Evolutionary conservation across 176 grass and related monocot species (phyloP), one percentile per base, ranked within the genome.

Genomic region (Oryza meyeriana): DNA sequence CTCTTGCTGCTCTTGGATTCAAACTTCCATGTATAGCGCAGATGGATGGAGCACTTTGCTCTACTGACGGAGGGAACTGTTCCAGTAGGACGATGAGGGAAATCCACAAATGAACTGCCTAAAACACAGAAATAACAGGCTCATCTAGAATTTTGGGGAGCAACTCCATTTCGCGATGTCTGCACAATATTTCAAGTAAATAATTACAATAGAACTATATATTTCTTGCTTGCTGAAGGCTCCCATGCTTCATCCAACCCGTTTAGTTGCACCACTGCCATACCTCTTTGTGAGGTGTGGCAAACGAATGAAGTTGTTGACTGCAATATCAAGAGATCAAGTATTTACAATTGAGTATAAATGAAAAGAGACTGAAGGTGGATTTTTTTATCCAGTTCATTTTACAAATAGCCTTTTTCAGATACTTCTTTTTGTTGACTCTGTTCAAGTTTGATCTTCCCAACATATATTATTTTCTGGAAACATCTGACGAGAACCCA

Each of bases 211-310:
- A 40, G 28, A 31, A 61, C 20, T 30, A 28, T 17, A n/a, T 11
- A 34, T 55, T 64, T 67, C 22, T 28, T 76, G 44, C 13, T 28
- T 76, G 44, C 12, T 25, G 39, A 82, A 31, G 64, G 4, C 31
- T 58, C 32, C 68, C 10, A 30, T 47, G 3, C 44, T 47, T 47
- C 44, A 47, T 47, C 0, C 32, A 30, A 73, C 16, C 30, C 27
- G 4, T 74, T 20, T 81, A 13, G 34, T 58, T 28, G 40, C 70
- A 74, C 81, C 39, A 83, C 40, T 32, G 41, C 81, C 81, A 7
- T 66, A 83, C 81, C 74, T 83, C 17, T 20, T 74, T 31, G 39
- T 10, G 50, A 83, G 71, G 13, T 35, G 14, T 20, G 29, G 27
- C 70, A 29, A 30, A 65, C 7, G 8, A 75, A 24, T 17, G 13